Evolutionary conservation across 2,329 filamentous ascomycete species (phyloP), one percentile per base, ranked within the genome.

Genomic region (Trichoderma asperellum): DNA sequence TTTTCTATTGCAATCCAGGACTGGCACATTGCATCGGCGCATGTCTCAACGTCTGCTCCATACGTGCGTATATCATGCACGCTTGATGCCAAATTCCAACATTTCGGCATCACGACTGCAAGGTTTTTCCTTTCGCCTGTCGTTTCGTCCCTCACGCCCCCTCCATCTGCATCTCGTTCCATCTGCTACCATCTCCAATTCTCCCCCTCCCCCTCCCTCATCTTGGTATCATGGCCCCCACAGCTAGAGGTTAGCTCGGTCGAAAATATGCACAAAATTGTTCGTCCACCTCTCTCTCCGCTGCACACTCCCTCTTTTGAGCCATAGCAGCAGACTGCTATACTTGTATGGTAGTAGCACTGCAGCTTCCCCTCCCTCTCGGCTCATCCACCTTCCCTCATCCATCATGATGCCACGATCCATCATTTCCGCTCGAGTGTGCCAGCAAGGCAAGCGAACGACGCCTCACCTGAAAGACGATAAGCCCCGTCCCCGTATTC

Each of bases 401-500:
- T 68, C 56, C 21, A 52, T 68, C 63, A 16, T 52, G 59, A 37
- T 69, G 59, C 67, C 67, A 69, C 67, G 67, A 69, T 69, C 59
- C 53, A 57, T 58, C 52, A 64, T 29, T 65, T 65, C 62, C 34
- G 35, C 34, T 21, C 49, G 18, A 35, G 10, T 55, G 10, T 55
- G 29, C 66, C 49, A 68, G 49, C 49, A 49, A 58, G 18, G 53
- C 59, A 43, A 69, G 47, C 47, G 47, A 49, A 24, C 47, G n/a
- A 69, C 67, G 67, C 67, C 67, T 69, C 67, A 69, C 67, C 67
- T 69, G 67, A 64, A 62, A 69, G 24, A 40, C 67, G 67, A 69
- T 64, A 69, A 62, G 58, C 58, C 52, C 40, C 40, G 7, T 43
- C 40, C 40, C 67, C 67, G 67, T 52, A 24, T 63, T 37, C 47